phyloP scores from a whole-genome alignment of 225 moss, liverwort and hornwort species.

The Pseudisothecium myosuroides region DNA sequence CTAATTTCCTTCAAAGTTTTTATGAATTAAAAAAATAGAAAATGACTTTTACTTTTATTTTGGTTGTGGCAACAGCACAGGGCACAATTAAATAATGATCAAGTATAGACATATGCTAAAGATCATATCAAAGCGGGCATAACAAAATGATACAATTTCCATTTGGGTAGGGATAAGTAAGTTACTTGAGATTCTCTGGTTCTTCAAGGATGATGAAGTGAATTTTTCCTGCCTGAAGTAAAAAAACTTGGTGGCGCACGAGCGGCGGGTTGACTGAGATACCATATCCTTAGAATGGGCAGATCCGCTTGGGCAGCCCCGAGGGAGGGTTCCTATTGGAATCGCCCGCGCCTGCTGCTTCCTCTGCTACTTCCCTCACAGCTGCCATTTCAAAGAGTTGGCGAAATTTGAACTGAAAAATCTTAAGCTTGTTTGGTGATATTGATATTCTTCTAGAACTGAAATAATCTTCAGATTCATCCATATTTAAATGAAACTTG shows the following conservation, averaged over 20 bases:
- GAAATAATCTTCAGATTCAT: too few relatives aligned
- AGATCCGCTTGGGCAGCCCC: not conserved
- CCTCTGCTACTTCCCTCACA: not conserved
- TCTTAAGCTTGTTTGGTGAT: too few relatives aligned
- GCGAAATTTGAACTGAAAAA: not conserved
- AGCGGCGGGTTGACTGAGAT: not conserved
- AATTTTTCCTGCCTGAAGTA: not conserved
- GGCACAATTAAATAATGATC: not conserved
- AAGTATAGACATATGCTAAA: not conserved
- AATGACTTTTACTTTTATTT: too few relatives aligned
- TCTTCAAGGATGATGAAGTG: too few relatives aligned
- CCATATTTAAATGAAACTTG: not conserved
- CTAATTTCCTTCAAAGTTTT: not conserved
- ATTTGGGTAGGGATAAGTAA: not conserved
- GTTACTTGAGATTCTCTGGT: not conserved
- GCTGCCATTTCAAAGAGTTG: not conserved
- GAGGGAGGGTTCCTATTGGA: not conserved
- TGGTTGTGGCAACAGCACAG: too few relatives aligned
- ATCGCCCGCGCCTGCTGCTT: not conserved
- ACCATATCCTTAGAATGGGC: not conserved
- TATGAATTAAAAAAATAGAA: too few relatives aligned
- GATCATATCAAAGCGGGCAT: rapidly evolving
- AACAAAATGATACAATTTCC: not conserved
- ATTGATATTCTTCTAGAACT: not conserved
- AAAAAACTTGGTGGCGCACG: not conserved